These are phyloP conservation scores for Iberis pinnata DNA, from an alignment of 345 rosid species.

Conservation along the genomic window DNA sequence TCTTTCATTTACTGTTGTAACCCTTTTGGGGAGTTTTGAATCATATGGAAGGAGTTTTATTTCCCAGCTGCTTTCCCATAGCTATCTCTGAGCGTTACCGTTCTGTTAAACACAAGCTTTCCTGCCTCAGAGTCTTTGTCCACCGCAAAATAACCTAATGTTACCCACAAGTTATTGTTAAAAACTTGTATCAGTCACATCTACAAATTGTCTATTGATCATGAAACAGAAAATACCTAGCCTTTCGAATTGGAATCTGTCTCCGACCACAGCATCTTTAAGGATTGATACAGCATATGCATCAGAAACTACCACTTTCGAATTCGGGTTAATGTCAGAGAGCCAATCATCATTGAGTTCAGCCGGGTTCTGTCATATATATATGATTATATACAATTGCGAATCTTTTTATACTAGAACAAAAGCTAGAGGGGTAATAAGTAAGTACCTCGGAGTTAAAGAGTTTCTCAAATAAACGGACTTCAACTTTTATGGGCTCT, in stretches of 20 bases:
- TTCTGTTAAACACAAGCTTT: constrained; percentile 77
- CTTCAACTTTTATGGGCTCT: constrained; percentile 72
- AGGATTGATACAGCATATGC: constrained; percentile 63
- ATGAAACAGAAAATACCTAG: constrained; percentile 47
- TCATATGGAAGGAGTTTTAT: constrained; percentile 20
- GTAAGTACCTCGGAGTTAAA: constrained; percentile 69
- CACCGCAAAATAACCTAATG: constrained; percentile 66
- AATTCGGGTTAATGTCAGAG: constrained; percentile 58
- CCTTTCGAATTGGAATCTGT: constrained; percentile 82
- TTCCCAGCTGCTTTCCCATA: constrained; percentile 43
- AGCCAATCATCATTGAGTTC: constrained; percentile 76
- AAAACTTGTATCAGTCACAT: not conserved
- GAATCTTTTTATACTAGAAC: not conserved
- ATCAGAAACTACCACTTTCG: constrained; percentile 52
- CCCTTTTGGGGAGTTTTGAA: constrained; percentile 6
- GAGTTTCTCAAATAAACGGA: constrained; percentile 83
- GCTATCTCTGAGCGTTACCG: constrained; percentile 61
- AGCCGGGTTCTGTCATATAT: constrained; percentile 57
- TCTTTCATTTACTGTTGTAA: constrained; percentile 14
- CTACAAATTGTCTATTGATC: not conserved
- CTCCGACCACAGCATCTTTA: constrained; percentile 51
- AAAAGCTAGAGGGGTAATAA: constrained; percentile 1
- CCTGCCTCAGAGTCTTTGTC: constrained; percentile 71
- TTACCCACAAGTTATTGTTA: constrained; percentile 18
- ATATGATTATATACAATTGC: not conserved